Base-by-base conservation (phyloP, 176 grass and related monocot species). In the Phoenix dactylifera region DNA sequence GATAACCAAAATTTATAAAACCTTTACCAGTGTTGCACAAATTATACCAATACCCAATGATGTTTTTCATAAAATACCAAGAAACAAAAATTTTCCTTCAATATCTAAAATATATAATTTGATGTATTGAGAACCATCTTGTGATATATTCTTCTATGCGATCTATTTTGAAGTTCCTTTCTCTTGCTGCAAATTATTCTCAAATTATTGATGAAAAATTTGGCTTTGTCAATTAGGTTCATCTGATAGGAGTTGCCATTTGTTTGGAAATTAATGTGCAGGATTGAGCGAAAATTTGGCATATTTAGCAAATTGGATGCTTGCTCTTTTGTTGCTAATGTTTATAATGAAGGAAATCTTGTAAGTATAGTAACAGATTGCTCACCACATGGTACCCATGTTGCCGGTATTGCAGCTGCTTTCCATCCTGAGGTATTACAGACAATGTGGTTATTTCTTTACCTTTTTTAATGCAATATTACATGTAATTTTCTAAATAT, bases 361-460 rank as follows among this genome's bases (percentile, higher is more conserved):
- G 87, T 97, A 65, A 97, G 87, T 61, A 82, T 97, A 76, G 92
- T 97, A 35, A 97, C 92, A 79, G 92, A 97, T 77, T 97, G 92
- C 70, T 97, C 92, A 67, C 70, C 92, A 5, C 92, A 97, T 57
- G 92, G 80, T 58, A 97, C 92, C 60, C 92, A 97, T 80, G 92
- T 97, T n/a, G 87, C 92, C 4, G 92, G 92, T 60, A 97, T 97
- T 85, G 79, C 92, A 54, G 80, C 92, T 77, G 87, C 92, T 59
- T 91, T 82, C 78, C 84, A 97, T 83, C 81, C 92, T 49, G 63
- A 97, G 70, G 92, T 97, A 90, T 5, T 63, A 67, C 67, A 58
- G 51, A 55, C 26, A 3, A 25, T 65, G 57, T 73, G 17, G 5
- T 50, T 62, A 66, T 57, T 59, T 57, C 66, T 71, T 49, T n/a